A percentile compares a stretch with the other conserved stretches of the same genome.
Evolutionary conservation across 106 monocot species (phyloP).

Genomic region (Platanthera zijinensis): DNA sequence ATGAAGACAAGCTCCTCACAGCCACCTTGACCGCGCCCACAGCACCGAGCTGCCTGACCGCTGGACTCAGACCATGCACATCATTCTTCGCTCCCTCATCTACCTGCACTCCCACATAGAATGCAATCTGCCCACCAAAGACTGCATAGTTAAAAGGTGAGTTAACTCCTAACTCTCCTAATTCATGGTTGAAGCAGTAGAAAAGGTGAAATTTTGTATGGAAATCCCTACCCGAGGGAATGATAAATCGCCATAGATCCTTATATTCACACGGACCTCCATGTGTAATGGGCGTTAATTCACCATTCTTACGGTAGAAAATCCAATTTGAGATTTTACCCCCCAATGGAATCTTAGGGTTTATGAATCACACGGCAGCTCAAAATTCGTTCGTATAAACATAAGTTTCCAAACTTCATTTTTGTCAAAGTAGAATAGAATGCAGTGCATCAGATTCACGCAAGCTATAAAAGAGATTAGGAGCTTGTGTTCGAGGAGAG

Average conservation of each 20-base stretch:
- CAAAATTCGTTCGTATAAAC: background rate
- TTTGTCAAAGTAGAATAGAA: background rate
- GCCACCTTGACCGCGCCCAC: conserved; percentile 89
- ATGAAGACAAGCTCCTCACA: conserved; percentile 49
- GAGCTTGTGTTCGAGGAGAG: conserved; percentile 1
- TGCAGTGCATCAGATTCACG: background rate
- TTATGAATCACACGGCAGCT: background rate
- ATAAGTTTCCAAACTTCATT: background rate
- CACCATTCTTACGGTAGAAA: background rate
- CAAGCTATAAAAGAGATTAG: background rate
- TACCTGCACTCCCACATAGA: conserved; percentile 56
- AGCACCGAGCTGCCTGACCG: conserved; percentile 57
- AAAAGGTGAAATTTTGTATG: background rate
- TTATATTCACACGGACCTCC: background rate
- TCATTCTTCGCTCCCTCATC: conserved; percentile 47
- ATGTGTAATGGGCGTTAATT: background rate
- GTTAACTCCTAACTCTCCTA: background rate
- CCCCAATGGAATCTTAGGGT: background rate
- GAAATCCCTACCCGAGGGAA: conserved; percentile 1
- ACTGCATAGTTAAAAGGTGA: background rate
- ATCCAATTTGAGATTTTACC: background rate
- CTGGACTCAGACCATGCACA: conserved; percentile 38
- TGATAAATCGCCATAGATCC: background rate
- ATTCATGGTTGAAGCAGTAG: background rate
- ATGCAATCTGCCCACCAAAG: conserved; percentile 48